Conservation (phyloP, 1,284 basidiomycete genomes). For the Ceratobasidium sp. region DNA sequence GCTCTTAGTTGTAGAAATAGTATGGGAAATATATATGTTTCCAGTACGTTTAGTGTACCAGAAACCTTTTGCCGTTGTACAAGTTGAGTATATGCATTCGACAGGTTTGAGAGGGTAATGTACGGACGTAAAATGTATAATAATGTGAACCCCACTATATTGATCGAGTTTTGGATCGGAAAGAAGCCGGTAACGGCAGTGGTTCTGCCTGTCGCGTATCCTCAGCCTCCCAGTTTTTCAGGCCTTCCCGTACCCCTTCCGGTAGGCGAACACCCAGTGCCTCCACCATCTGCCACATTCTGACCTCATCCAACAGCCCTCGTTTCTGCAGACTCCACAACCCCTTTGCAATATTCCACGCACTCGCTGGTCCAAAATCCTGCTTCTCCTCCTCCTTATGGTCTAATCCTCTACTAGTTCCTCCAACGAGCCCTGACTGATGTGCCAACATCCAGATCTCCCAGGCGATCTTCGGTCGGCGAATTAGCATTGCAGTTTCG, state of each 20-base stretch:
- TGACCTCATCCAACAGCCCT: neutral
- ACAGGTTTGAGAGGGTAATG: no score
- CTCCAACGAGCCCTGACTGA: neutral
- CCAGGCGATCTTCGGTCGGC: conserved; percentile 15
- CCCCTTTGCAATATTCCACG: conserved; percentile 2
- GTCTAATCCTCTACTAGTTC: neutral
- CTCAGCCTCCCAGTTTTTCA: neutral
- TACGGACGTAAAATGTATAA: neutral
- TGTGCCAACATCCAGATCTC: conserved; percentile 27
- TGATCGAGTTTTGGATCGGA: neutral
- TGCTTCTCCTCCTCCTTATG: neutral
- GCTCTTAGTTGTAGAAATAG: no score
- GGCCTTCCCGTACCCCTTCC: neutral
- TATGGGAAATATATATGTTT: no score
- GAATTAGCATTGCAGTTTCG: neutral
- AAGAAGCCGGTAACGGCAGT: neutral
- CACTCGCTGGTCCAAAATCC: conserved; percentile 15
- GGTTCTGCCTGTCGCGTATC: neutral
- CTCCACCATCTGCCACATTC: conserved; percentile 21
- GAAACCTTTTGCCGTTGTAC: no score
- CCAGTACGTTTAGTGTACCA: no score
- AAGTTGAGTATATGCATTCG: no score
- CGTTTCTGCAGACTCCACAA: conserved; percentile 3
- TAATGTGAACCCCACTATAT: neutral
- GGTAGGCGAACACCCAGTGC: neutral